Evolutionary conservation across 352 stramenopile species (phyloP).

Genomic region (Phytophthora pluvialis): DNA sequence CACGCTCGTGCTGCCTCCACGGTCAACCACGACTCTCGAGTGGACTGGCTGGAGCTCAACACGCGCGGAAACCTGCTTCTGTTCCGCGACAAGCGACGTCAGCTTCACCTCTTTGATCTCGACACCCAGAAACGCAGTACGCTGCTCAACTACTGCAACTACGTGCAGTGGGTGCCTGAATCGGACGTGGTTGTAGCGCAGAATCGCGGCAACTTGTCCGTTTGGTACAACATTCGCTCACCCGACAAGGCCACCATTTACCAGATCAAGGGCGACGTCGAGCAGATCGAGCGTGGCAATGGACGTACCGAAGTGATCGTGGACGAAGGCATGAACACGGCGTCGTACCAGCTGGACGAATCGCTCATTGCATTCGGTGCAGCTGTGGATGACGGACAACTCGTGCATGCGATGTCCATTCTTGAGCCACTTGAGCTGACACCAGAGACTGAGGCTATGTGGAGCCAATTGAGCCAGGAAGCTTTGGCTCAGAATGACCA

Average conservation of each 20-base stretch:
- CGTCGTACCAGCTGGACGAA: slow-evolving; percentile 93
- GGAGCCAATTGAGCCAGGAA: slow-evolving; percentile 90
- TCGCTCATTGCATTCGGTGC: slow-evolving; percentile 94
- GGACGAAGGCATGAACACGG: slow-evolving; percentile 94
- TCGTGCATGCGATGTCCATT: slow-evolving; percentile 93
- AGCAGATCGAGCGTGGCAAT: slow-evolving; percentile 94
- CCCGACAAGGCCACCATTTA: slow-evolving; percentile 95
- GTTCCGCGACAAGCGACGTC: slow-evolving; percentile 92
- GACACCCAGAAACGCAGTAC: slow-evolving; percentile 86
- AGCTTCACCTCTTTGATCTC: slow-evolving; percentile 94
- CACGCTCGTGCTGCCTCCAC: slow-evolving; percentile 81
- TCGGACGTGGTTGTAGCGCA: slow-evolving; percentile 96
- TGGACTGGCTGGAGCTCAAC: slow-evolving; percentile 97
- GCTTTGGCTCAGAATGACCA: slow-evolving; percentile 90
- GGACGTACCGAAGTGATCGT: slow-evolving; percentile 95
- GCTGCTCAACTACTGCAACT: slow-evolving; percentile 95
- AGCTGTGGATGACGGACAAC: slow-evolving; percentile 93
- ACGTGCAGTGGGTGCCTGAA: slow-evolving; percentile 97
- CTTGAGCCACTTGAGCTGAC: slow-evolving; percentile 92
- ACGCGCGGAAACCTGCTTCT: slow-evolving; percentile 89
- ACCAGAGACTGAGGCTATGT: slow-evolving; percentile 94
- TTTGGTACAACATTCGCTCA: slow-evolving; percentile 96
- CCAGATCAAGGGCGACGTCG: slow-evolving; percentile 95
- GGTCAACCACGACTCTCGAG: slow-evolving; percentile 91
- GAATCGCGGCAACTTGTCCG: slow-evolving; percentile 90